phyloP scores from a whole-genome alignment of 768 basidiomycete genomes.

The Tylopilus rubrobrunneus region DNA sequence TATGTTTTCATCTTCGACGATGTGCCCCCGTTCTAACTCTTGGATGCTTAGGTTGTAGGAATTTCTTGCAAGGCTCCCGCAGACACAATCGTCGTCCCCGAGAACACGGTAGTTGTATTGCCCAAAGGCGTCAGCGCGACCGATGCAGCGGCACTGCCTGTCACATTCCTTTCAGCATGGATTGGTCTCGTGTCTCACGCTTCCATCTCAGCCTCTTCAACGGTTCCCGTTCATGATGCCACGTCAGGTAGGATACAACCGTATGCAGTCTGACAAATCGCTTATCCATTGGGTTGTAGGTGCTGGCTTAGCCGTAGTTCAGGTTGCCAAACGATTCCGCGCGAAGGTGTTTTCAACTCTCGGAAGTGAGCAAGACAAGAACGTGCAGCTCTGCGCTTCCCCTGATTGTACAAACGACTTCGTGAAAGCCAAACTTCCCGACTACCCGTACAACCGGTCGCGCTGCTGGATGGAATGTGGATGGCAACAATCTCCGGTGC shows the following conservation, averaged over 20 bases:
- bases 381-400: no score
- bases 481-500: no score
- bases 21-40: constrained; percentile 1
- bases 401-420: no score
- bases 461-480: no score
- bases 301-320: constrained; percentile 24
- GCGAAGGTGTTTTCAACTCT: constrained; percentile 23
- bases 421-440: no score
- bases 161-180: constrained; percentile 25
- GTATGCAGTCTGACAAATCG: background rate
- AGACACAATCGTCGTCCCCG: constrained; percentile 15
- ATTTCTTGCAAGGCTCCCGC: constrained; percentile 14
- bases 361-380: background rate
- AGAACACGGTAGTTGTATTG: constrained; percentile 10
- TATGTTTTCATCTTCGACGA: background rate
- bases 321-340: constrained; percentile 20
- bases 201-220: constrained; percentile 19
- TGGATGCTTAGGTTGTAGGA: constrained; percentile 13
- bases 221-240: constrained; percentile 25
- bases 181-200: constrained; percentile 21
- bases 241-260: constrained; percentile 14
- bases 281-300: constrained; percentile 9
- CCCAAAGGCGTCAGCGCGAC: constrained; percentile 9
- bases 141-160: constrained; percentile 23
- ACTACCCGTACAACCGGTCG: no score